Percentiles rank a stretch among this genome's conserved stretches.
These are phyloP conservation scores for Suhomyces emberorum DNA, from an alignment of 805 yeast species.

Conservation along the genomic window DNA sequence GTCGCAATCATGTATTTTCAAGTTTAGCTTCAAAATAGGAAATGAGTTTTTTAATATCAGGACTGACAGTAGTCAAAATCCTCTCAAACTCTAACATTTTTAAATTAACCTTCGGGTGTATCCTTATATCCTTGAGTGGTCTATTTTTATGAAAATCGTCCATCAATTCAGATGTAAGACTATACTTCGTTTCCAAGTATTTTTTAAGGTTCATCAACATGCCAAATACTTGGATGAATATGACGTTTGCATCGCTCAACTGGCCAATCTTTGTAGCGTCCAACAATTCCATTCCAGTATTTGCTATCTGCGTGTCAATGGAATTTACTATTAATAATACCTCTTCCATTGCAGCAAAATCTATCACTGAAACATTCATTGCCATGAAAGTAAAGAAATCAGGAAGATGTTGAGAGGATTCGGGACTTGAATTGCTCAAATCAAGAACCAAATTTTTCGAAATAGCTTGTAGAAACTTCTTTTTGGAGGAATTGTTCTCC, in stretches of 20 bases:
- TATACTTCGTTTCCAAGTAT: constrained; percentile 17
- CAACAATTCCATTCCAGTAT: constrained; percentile 39
- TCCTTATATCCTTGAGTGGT: too few relatives aligned
- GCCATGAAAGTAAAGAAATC: too few relatives aligned
- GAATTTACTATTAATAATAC: constrained; percentile 41
- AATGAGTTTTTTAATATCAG: too few relatives aligned
- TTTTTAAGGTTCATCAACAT: constrained; percentile 17
- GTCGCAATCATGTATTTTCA: too few relatives aligned
- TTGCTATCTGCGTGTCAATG: constrained; percentile 41
- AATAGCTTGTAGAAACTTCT: constrained; percentile 35
- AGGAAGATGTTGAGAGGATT: neutral
- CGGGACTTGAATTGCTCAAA: too few relatives aligned
- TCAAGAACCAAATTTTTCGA: constrained; percentile 13
- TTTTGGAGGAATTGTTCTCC: constrained; percentile 33
- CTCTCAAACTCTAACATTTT: too few relatives aligned
- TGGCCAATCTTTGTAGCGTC: constrained; percentile 12
- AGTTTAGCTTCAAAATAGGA: too few relatives aligned
- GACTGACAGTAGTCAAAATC: too few relatives aligned
- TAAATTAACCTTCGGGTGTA: too few relatives aligned
- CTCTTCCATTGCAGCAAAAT: constrained; percentile 49
- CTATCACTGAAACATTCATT: constrained; percentile 37
- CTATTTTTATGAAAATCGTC: too few relatives aligned
- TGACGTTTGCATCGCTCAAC: constrained; percentile 11
- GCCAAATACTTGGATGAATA: constrained; percentile 15
- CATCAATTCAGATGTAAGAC: constrained; percentile 17